Percentiles rank a stretch among this genome's conserved stretches.
phyloP scores from a whole-genome alignment of 1,284 basidiomycete species.

The Inonotus obliquus region DNA sequence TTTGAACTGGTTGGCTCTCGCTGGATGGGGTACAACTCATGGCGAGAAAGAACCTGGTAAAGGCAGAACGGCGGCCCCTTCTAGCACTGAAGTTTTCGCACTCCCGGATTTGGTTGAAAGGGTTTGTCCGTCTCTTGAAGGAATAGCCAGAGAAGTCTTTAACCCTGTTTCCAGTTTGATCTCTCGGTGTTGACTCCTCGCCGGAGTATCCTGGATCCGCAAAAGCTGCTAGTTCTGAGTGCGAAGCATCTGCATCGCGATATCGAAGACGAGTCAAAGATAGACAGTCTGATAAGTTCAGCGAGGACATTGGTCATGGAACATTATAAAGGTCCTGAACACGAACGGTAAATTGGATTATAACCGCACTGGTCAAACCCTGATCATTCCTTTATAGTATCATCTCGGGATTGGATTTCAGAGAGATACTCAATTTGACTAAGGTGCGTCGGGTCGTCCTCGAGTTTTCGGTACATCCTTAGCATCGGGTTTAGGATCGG shows the following conservation, averaged over 20 bases:
- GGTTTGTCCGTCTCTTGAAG: constrained; percentile 32
- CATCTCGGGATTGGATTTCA: constrained; percentile 6
- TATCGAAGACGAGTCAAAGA: background rate
- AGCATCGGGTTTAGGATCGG: constrained; percentile 3
- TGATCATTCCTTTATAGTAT: background rate
- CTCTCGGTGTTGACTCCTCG: constrained; percentile 68
- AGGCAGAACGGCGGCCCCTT: constrained; percentile 39
- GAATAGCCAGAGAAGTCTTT: background rate
- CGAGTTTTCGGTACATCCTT: background rate
- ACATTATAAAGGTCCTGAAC: background rate
- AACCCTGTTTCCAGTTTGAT: constrained; percentile 50
- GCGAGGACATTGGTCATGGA: background rate
- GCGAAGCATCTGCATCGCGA: constrained; percentile 62
- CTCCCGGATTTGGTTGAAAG: constrained; percentile 59
- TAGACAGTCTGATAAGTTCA: background rate
- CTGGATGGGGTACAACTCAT: constrained; percentile 80
- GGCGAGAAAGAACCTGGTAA: constrained; percentile 19
- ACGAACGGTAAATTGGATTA: background rate
- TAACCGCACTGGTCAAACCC: too few species aligned
- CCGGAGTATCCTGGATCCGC: constrained; percentile 64
- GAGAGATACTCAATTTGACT: background rate
- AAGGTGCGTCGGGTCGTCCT: constrained; percentile 3
- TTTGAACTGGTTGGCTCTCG: constrained; percentile 89
- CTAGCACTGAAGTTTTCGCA: constrained; percentile 62
- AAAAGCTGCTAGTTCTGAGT: constrained; percentile 74